phyloP scores from a whole-genome alignment of 129 eudicot species.

The Artemisia tridentata region DNA sequence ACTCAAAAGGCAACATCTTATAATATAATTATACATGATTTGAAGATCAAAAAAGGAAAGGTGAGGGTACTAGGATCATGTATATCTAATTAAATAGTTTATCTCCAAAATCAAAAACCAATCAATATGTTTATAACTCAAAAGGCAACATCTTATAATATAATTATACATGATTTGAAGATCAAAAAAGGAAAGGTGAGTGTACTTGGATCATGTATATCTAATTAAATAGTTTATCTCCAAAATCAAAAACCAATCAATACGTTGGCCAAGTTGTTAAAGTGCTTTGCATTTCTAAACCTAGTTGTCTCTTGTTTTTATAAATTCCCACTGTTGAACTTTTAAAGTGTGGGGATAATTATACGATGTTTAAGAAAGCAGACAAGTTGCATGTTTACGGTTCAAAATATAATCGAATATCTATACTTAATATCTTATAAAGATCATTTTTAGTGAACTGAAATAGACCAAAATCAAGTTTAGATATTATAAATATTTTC shows the following conservation, averaged over 20 bases:
- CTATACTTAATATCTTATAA: no score
- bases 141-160: no score
- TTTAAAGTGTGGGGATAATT: constrained; percentile 14
- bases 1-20: no score
- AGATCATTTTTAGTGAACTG: neutral
- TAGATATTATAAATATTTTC: neutral
- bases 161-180: constrained; percentile 6
- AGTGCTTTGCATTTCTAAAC: constrained; percentile 21
- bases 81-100: no score
- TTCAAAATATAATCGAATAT: neutral
- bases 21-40: neutral
- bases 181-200: constrained; percentile 18
- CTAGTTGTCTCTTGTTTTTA: constrained; percentile 18
- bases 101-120: no score
- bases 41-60: constrained; percentile 13
- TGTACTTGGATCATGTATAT: constrained; percentile 21
- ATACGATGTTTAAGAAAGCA: constrained; percentile 21
- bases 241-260: constrained; percentile 22
- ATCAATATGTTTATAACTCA: no score
- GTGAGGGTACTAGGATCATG: no score
- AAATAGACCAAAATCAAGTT: neutral
- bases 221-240: constrained; percentile 24
- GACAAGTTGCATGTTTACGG: constrained; percentile 1
- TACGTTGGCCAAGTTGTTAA: constrained; percentile 36
- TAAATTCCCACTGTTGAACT: constrained; percentile 18